These are phyloP conservation scores for Torulaspora maleeae DNA, from an alignment of 805 yeast genomes.

Conservation along the genomic window DNA sequence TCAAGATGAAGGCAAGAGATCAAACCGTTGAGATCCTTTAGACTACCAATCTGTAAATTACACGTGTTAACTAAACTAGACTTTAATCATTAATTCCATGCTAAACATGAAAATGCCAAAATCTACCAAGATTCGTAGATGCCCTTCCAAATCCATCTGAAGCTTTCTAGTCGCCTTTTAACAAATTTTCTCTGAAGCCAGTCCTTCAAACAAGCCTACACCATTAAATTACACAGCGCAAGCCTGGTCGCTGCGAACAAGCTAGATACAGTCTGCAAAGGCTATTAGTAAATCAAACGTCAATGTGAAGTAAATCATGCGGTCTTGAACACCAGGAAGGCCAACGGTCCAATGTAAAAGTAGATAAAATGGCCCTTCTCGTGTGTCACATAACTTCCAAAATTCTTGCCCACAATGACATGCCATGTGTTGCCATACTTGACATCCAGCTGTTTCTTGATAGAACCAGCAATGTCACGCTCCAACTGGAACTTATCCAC, in stretches of 20 bases:
- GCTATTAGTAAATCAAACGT: not conserved
- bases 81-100: not conserved
- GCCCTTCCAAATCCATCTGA: too few species aligned
- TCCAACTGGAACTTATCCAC: conserved; percentile 25
- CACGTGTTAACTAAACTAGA: too few species aligned
- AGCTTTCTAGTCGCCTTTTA: too few species aligned
- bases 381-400: conserved; percentile 76
- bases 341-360: conserved; percentile 64
- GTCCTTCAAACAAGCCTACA: too few species aligned
- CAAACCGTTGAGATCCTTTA: conserved; percentile 6
- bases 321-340: conserved; percentile 66
- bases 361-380: conserved; percentile 69
- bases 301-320: conserved; percentile 35
- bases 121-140: too few species aligned
- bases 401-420: conserved; percentile 72
- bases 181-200: too few species aligned
- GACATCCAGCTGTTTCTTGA: conserved; percentile 62
- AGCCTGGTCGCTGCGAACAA: too few species aligned
- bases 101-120: too few species aligned
- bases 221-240: too few species aligned
- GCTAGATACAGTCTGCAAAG: not conserved
- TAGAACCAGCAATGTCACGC: conserved; percentile 55
- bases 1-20: conserved; percentile 4
- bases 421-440: conserved; percentile 73
- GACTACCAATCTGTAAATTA: too few species aligned